Evolutionary conservation across 805 yeast genomes (phyloP), one percentile per base, ranked within the genome.

Genomic region (Dipodascopsis uninucleata): DNA sequence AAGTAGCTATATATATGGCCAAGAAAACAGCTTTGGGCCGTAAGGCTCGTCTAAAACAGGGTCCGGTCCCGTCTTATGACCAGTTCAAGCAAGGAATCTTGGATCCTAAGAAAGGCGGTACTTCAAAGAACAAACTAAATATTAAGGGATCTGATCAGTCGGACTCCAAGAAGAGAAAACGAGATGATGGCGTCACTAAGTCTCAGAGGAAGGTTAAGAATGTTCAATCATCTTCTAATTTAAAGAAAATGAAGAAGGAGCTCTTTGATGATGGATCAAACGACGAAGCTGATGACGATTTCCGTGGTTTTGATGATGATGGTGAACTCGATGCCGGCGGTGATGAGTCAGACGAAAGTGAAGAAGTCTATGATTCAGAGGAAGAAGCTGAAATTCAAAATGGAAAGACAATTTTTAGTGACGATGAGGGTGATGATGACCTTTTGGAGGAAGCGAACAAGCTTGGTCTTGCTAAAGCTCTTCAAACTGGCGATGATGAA

Each of bases 11-110:
- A n/a, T n/a, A n/a, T n/a, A n/a, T n/a, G n/a, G n/a, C n/a, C n/a
- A n/a, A n/a, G n/a, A n/a, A n/a, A n/a, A n/a, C n/a, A n/a, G n/a
- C n/a, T n/a, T n/a, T 89, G 95, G 97, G 97, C 65, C 83, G 96
- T 77, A 82, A 85, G 72, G 85, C 86, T 47, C 87, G 83, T 68
- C 83, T 86, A 60, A 90, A 86, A 74, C 97, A 90, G 70, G 93
- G 87, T 36, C 85, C 77, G 47, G 97, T 97, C 57, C 96, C 96
- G 28, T 63, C 88, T 4, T 71, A 81, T 52, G 97, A 90, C 35
- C 96, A 90, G 60, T 81, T 89, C 64, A 78, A 78, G 55, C 67
- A 66, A 64, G 55, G 60, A 55, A 25, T 73, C 74, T 50, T 77
- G 69, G 58, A 72, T 70, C 40, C 63, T 61, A 39, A 61, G 41